Percentiles rank a stretch among this genome's conserved stretches.
phyloP scores from a whole-genome alignment of 164 flowering plant species.

The Vitis vinifera region ASM3070453v1 NC_081808.1:21379001-21379500 shows the following conservation, averaged over 20 bases:
- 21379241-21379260: slow-evolving; percentile 72
- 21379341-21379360: slow-evolving; percentile 85
- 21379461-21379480: slow-evolving; percentile 88
- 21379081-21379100: background rate
- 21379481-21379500: slow-evolving; percentile 83
- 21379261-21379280: slow-evolving; percentile 70
- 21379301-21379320: slow-evolving; percentile 57
- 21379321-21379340: slow-evolving; percentile 84
- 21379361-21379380: slow-evolving; percentile 65
- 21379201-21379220: slow-evolving; percentile 87
- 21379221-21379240: slow-evolving; percentile 70
- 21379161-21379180: slow-evolving; percentile 51
- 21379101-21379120: too few species aligned
- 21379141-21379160: slow-evolving; percentile 51
- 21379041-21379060: background rate
- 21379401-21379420: slow-evolving; percentile 71
- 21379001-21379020: background rate
- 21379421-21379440: slow-evolving; percentile 74
- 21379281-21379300: slow-evolving; percentile 41
- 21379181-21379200: slow-evolving; percentile 52
- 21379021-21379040: background rate
- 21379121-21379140: background rate
- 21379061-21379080: too few species aligned
- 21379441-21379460: slow-evolving; percentile 75
- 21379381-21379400: slow-evolving; percentile 57